Percentiles rank a stretch among this genome's conserved stretches.
Evolutionary conservation across 768 basidiomycete species (phyloP).

Genomic region (Cystoderma amianthinum): DNA sequence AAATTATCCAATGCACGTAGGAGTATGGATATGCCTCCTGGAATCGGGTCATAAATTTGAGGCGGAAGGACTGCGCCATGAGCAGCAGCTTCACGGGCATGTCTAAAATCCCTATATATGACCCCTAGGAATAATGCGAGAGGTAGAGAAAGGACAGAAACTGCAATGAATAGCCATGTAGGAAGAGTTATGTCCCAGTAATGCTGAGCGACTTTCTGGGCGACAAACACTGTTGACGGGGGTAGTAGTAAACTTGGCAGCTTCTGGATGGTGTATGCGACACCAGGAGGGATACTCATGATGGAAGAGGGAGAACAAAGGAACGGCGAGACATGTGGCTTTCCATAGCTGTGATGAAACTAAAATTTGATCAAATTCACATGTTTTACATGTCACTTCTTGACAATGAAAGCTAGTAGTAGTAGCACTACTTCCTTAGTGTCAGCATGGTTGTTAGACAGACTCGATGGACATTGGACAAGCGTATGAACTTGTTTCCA

Average conservation of each 20-base stretch:
- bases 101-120: conserved; percentile 6
- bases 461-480: too few species aligned
- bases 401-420: too few species aligned
- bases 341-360: too few species aligned
- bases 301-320: too few species aligned
- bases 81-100: conserved; percentile 7
- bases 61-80: conserved; percentile 25
- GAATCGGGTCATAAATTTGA: conserved; percentile 21
- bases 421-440: too few species aligned
- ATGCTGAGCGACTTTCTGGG: conserved; percentile 9
- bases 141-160: conserved; percentile 9
- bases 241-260: conserved; percentile 16
- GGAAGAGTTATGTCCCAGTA: conserved; percentile 4
- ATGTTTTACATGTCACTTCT: too few species aligned
- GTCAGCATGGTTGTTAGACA: too few species aligned
- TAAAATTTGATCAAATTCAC: too few species aligned
- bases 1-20: conserved; percentile 12
- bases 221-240: conserved; percentile 13
- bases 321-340: too few species aligned
- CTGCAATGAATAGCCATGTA: conserved; percentile 8
- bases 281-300: conserved; percentile 26
- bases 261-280: conserved; percentile 16
- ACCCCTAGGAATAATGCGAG: conserved; percentile 9
- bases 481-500: too few species aligned
- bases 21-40: conserved; percentile 27